Conservation (phyloP, 2,329 filamentous ascomycete genomes). For the Neoascochyta sp. region DNA sequence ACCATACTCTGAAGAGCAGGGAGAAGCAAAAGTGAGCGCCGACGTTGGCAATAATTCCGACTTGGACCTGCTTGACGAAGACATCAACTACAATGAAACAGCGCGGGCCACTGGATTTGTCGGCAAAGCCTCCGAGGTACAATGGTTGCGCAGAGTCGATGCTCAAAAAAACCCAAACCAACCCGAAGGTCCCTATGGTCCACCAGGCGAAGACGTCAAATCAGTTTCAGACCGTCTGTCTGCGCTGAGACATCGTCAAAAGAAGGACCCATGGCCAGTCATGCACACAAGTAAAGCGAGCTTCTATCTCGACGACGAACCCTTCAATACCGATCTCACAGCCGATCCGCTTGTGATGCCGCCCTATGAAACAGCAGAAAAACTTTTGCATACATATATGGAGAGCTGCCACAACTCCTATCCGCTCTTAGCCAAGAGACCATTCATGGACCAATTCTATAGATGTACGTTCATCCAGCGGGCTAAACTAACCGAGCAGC, state of each 20-base stretch:
- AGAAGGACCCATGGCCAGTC: constrained; percentile 4
- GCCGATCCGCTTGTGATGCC: constrained; percentile 30
- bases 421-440: constrained; percentile 28
- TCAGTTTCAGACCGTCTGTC: constrained; percentile 11
- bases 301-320: constrained; percentile 33
- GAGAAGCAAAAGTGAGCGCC: constrained; percentile 20
- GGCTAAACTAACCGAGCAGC: too few species aligned
- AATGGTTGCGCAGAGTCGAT: constrained; percentile 21
- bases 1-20: constrained; percentile 6
- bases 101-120: constrained; percentile 25
- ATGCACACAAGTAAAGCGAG: constrained; percentile 18
- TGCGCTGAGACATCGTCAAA: constrained; percentile 9
- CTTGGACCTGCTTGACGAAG: constrained; percentile 22
- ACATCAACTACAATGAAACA: constrained; percentile 17
- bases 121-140: constrained; percentile 22
- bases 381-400: constrained; percentile 32
- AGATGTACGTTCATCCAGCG: constrained; percentile 23
- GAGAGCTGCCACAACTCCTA: constrained; percentile 17
- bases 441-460: constrained; percentile 33
- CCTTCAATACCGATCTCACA: constrained; percentile 14
- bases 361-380: constrained; percentile 21
- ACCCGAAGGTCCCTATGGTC: constrained; percentile 13
- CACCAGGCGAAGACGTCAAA: constrained; percentile 12
- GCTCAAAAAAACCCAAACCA: constrained; percentile 5
- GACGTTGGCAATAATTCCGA: constrained; percentile 25